phyloP scores from a whole-genome alignment of 345 rosid genomes.

The Gossypium sturtianum region DNA sequence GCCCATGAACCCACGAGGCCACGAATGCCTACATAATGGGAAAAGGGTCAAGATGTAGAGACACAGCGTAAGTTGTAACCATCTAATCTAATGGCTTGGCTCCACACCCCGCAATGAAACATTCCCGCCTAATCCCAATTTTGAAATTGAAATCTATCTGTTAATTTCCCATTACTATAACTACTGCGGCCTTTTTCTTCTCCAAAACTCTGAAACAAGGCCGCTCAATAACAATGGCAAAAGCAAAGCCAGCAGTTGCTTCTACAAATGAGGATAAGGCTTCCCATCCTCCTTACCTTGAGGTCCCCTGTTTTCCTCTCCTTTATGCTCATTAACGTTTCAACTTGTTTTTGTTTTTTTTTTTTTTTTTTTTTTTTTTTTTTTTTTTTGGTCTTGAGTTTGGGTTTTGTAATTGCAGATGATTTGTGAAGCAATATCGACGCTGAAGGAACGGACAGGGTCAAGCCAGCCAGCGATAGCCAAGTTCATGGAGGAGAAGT shows the following conservation, averaged over 20 bases:
- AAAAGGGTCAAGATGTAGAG: too few relatives aligned
- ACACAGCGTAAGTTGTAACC: background rate
- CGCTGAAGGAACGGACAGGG: slow-evolving; percentile 9
- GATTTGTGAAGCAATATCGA: slow-evolving; percentile 10
- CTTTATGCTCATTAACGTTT: background rate
- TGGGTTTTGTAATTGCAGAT: slow-evolving; percentile 6
- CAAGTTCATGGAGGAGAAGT: slow-evolving; percentile 16
- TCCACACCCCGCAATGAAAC: background rate
- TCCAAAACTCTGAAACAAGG: background rate
- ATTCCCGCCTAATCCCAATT: slow-evolving; percentile 2
- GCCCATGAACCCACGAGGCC: too few relatives aligned
- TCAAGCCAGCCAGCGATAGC: slow-evolving; percentile 14
- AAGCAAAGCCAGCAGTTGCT: slow-evolving; percentile 7
- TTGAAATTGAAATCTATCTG: background rate
- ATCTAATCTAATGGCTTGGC: background rate
- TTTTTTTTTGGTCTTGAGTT: background rate
- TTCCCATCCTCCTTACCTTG: slow-evolving; percentile 14
- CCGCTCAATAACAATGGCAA: slow-evolving; percentile 6
- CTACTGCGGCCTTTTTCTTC: background rate
- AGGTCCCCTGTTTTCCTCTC: slow-evolving; percentile 3
- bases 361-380: background rate
- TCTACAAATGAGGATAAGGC: background rate
- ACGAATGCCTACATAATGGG: too few relatives aligned
- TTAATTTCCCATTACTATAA: background rate
- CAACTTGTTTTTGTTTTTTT: too few relatives aligned